A percentile compares a stretch with the other conserved stretches of the same genome.
Conservation (phyloP, 768 basidiomycete genomes). For the Lanmaoa rubissima region DNA sequence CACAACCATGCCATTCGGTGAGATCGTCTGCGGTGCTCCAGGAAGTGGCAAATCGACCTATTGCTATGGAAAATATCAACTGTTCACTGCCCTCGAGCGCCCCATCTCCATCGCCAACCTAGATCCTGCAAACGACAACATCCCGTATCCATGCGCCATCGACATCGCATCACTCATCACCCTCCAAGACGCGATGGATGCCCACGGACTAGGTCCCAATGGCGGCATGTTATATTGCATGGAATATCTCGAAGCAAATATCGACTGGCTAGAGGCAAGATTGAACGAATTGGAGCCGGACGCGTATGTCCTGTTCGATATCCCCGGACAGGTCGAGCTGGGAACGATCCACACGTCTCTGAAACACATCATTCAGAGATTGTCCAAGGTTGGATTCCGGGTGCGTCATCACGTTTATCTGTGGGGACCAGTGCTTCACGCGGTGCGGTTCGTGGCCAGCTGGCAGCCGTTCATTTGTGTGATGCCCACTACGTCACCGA, state of each 20-base stretch:
- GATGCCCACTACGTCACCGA: slow-evolving; percentile 98
- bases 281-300: slow-evolving; percentile 65
- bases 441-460: slow-evolving; percentile 40
- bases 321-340: slow-evolving; percentile 96
- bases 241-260: slow-evolving; percentile 95
- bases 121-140: slow-evolving; percentile 89
- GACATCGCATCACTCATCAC: slow-evolving; percentile 85
- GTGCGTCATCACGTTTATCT: slow-evolving; percentile 51
- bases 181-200: slow-evolving; percentile 82
- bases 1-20: slow-evolving; percentile 78
- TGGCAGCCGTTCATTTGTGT: slow-evolving; percentile 92
- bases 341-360: slow-evolving; percentile 94
- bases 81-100: slow-evolving; percentile 81
- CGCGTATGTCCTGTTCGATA: slow-evolving; percentile 89
- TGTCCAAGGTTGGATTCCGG: slow-evolving; percentile 77
- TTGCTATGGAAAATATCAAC: slow-evolving; percentile 83
- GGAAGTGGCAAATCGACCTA: slow-evolving; percentile 89
- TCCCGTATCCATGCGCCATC: slow-evolving; percentile 90
- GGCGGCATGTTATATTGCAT: slow-evolving; percentile 96
- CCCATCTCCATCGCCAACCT: slow-evolving; percentile 92
- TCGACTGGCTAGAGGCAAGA: slow-evolving; percentile 79
- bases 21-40: slow-evolving; percentile 83
- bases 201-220: slow-evolving; percentile 86
- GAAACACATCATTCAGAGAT: slow-evolving; percentile 68
- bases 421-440: background rate